Base-by-base conservation (phyloP, 495 filamentous ascomycete species). In the Echria macrotheca region DNA sequence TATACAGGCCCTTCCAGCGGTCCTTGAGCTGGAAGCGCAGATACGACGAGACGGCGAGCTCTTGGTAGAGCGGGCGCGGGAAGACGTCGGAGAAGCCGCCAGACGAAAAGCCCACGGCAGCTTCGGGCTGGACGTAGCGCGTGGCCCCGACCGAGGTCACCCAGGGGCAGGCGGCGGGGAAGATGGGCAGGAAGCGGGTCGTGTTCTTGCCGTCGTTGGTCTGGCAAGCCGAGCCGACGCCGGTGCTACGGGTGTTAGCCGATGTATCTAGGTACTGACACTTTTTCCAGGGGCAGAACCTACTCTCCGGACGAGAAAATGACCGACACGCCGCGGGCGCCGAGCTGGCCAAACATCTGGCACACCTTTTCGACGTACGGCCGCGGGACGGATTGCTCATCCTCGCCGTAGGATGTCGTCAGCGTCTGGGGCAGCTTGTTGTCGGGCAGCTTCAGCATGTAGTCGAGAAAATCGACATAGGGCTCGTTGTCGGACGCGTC, bases 81-180 rank as follows among this genome's bases (percentile, higher is more conserved):
- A 81, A 88, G 44, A 76, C 72, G 58, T 83, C 78, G 44, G 75
- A 81, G 72, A 91, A 90, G 11, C 86, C 86, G 14, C 79, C 76
- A 36, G 79, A 83, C 2, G 79, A 81, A 24, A 76, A 76, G 60
- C 80, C 78, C 49, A 61, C 74, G 5, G 72, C 81, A 8, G 61
- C 52, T 63, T 89, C 85, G 17, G 86, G 85, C 4, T 63, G 56
- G 17, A 74, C 69, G 43, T 69, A 57, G 21, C 68, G 65, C 1
- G 84, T 89, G n/a, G 78, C 85, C 2, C 86, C 83, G 22, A 88
- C 84, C 0, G 83, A 64, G 2, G 86, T 89, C 3, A 89, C 77
- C 59, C 80, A 91, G 0, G 86, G 86, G 59, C 86, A 89, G 22
- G 75, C 64, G 4, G 78, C 84, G 0, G 86, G 86, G 73, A 89